Evolutionary conservation across 208 protist genomes (phyloP).

Genomic region (Trypanosomatidae sp.): DNA sequence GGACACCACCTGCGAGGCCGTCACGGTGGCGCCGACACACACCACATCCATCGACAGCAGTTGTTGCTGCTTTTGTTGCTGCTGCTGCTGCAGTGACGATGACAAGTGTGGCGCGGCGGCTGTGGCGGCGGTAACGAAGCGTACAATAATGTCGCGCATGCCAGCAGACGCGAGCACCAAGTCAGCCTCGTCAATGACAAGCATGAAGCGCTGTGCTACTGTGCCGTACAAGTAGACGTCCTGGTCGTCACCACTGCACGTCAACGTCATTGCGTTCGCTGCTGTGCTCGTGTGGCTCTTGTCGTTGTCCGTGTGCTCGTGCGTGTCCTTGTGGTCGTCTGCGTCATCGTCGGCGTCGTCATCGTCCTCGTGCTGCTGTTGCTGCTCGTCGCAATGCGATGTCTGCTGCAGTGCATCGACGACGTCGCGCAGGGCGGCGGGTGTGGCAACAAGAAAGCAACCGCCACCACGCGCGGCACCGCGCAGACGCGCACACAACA

Average conservation of each 20-base stretch:
- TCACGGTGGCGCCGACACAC: conserved; percentile 80
- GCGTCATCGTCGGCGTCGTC: not conserved
- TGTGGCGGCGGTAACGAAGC: conserved; percentile 13
- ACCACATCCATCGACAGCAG: conserved; percentile 30
- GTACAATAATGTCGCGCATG: conserved; percentile 31
- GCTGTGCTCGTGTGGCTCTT: not conserved
- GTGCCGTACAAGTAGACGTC: conserved; percentile 1
- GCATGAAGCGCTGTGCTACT: conserved; percentile 26
- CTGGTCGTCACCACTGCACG: not conserved
- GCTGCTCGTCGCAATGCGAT: not conserved
- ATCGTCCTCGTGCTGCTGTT: not conserved
- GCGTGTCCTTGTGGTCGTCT: conserved; percentile 1
- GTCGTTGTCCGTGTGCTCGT: not conserved
- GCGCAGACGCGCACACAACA: conserved; percentile 18
- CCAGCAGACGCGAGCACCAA: conserved; percentile 54
- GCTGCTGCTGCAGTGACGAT: not conserved
- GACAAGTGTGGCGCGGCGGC: not conserved
- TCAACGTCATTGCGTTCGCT: too few relatives aligned
- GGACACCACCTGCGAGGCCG: conserved; percentile 30
- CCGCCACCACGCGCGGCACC: conserved; percentile 42
- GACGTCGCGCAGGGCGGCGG: conserved; percentile 46
- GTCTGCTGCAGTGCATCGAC: conserved; percentile 4
- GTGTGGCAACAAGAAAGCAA: conserved; percentile 68
- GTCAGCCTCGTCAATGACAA: conserved; percentile 85
- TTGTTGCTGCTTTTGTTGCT: not conserved